Evolutionary conservation across 768 basidiomycete genomes (phyloP).

Genomic region (Xerocomellus dryophilus): DNA sequence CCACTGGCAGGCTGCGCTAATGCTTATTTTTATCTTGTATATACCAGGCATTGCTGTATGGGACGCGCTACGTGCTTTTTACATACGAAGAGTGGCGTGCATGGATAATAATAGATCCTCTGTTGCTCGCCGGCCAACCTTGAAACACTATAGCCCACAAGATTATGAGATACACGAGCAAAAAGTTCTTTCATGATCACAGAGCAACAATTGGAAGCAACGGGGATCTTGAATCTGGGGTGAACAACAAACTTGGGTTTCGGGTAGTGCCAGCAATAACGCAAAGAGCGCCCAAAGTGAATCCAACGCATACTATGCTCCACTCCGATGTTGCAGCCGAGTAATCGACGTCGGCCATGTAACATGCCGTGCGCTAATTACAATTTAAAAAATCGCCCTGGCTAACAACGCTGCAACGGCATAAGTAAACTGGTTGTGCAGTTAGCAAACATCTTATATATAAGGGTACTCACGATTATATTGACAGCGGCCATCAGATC

Average conservation of each 20-base stretch:
- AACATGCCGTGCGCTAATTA: conserved; percentile 10
- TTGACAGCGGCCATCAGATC: conserved; percentile 17
- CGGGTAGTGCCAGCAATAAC: background rate
- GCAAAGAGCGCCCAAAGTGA: background rate
- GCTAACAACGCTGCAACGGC: background rate
- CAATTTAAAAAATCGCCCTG: conserved; percentile 11
- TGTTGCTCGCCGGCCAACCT: conserved; percentile 1
- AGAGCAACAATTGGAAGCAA: background rate
- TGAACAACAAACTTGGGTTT: conserved; percentile 7
- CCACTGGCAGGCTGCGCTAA: background rate
- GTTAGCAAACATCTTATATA: background rate
- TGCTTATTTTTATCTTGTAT: conserved; percentile 16
- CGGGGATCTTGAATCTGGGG: conserved; percentile 28
- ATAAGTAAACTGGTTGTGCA: background rate
- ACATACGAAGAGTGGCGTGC: background rate
- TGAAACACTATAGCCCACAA: background rate
- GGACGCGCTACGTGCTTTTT: conserved; percentile 4
- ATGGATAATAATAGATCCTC: conserved; percentile 1
- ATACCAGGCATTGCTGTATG: conserved; percentile 18
- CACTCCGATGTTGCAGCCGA: conserved; percentile 1
- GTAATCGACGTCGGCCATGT: background rate
- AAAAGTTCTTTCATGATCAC: conserved; percentile 6
- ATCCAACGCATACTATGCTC: background rate
- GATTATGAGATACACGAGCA: conserved; percentile 3
- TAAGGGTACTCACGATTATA: conserved; percentile 6